Conservation (phyloP, 1,284 basidiomycete species). For the Mycena citricolor region DNA sequence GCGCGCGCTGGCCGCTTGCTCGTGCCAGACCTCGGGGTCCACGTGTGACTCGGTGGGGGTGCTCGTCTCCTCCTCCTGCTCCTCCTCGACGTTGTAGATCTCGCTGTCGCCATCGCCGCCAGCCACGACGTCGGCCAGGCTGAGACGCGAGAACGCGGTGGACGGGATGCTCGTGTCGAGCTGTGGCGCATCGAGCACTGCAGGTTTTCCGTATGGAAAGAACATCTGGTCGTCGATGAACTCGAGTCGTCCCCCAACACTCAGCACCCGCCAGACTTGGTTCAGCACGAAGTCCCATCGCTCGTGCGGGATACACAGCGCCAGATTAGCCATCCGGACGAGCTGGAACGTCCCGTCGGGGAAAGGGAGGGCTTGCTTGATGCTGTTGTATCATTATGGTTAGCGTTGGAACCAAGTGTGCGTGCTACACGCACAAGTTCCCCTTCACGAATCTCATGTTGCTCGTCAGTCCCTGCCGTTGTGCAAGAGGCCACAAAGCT, state of each 20-base stretch:
- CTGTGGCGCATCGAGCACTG: slow-evolving; percentile 9
- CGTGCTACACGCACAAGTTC: slow-evolving; percentile 65
- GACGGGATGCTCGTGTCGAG: slow-evolving; percentile 18
- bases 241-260: slow-evolving; percentile 61
- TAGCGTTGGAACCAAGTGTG: too few species aligned
- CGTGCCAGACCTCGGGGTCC: slow-evolving; percentile 29
- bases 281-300: slow-evolving; percentile 57
- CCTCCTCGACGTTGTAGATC: slow-evolving; percentile 29
- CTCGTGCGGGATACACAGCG: slow-evolving; percentile 56
- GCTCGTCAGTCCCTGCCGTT: slow-evolving; percentile 31
- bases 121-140: slow-evolving; percentile 17
- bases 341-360: slow-evolving; percentile 61
- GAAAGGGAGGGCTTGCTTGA: slow-evolving; percentile 58
- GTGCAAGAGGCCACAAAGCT: slow-evolving; percentile 38
- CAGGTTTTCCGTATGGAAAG: slow-evolving; percentile 50
- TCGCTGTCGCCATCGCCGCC: slow-evolving; percentile 21
- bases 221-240: slow-evolving; percentile 68
- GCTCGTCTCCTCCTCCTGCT: slow-evolving; percentile 25
- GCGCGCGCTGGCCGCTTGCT: slow-evolving; percentile 27
- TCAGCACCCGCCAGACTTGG: slow-evolving; percentile 62
- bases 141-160: slow-evolving; percentile 17
- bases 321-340: slow-evolving; percentile 67
- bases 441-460: slow-evolving; percentile 57
- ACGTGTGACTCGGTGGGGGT: slow-evolving; percentile 27
- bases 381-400: too few species aligned